Conservation (phyloP, 495 filamentous ascomycete species). For the Lepidopterella palustris region DNA sequence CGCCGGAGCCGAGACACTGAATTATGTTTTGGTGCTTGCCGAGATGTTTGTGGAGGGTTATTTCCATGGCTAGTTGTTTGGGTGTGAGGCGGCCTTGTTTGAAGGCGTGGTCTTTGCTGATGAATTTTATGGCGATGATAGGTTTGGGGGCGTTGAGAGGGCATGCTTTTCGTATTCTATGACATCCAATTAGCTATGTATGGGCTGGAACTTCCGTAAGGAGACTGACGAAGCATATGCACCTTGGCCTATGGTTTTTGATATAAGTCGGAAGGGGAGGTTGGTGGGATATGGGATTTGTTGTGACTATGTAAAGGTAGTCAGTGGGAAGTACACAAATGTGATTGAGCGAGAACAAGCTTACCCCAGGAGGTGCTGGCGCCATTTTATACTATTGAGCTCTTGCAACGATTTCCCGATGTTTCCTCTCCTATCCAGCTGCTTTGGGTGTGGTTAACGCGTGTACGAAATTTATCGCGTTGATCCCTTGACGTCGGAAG, state of each 20-base stretch:
- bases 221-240: constrained; percentile 87
- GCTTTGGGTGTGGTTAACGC: no score
- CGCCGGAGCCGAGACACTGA: constrained; percentile 77
- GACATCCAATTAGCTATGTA: constrained; percentile 3
- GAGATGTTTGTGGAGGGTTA: constrained; percentile 78
- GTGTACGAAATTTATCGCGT: no score
- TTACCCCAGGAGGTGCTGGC: constrained; percentile 16
- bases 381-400: constrained; percentile 2
- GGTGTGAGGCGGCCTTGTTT: constrained; percentile 80
- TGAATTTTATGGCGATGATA: constrained; percentile 95
- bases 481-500: no score
- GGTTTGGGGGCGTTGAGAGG: constrained; percentile 61
- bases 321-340: not conserved
- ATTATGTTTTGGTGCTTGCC: constrained; percentile 90
- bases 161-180: constrained; percentile 88
- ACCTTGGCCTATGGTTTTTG: constrained; percentile 90
- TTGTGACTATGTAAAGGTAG: constrained; percentile 65
- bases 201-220: not conserved
- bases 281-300: constrained; percentile 76
- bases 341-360: not conserved
- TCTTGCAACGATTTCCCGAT: no score
- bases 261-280: constrained; percentile 89
- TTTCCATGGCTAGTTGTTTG: constrained; percentile 83
- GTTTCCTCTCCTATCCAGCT: no score
- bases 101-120: constrained; percentile 90